These are phyloP conservation scores for Trichoderma brevicompactum DNA, from an alignment of 2,329 filamentous ascomycete species.

Conservation along the genomic window DNA sequence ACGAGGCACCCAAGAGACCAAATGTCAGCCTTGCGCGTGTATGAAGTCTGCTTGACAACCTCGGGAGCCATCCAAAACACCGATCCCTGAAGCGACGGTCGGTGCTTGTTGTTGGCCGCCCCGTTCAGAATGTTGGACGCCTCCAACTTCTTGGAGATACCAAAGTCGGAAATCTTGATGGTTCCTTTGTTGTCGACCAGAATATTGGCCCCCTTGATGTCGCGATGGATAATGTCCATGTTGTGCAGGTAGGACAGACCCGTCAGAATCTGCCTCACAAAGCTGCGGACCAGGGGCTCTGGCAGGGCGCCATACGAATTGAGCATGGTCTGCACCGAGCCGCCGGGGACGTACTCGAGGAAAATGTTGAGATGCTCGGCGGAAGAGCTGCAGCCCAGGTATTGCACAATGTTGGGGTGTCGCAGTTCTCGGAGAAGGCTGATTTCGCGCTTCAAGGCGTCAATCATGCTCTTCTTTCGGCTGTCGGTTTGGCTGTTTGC, in stretches of 20 bases:
- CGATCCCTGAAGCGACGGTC: constrained; percentile 87
- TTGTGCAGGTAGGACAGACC: constrained; percentile 93
- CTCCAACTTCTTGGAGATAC: constrained; percentile 97
- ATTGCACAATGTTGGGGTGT: constrained; percentile 97
- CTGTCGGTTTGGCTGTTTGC: constrained; percentile 81
- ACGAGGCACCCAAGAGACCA: constrained; percentile 97
- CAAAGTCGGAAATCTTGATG: constrained; percentile 99
- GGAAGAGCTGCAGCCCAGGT: constrained; percentile 92
- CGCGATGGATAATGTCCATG: constrained; percentile 94
- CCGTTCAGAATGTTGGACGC: constrained; percentile 80
- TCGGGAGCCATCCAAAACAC: constrained; percentile 99
- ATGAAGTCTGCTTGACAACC: constrained; percentile 96
- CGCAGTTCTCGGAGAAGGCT: constrained; percentile 90
- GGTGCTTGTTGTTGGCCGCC: constrained; percentile 68
- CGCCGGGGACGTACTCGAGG: constrained; percentile 96
- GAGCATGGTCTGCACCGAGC: constrained; percentile 97
- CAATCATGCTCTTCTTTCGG: constrained; percentile 97
- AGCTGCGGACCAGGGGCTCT: constrained; percentile 92
- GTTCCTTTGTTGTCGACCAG: constrained; percentile 98
- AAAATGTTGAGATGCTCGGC: constrained; percentile 97
- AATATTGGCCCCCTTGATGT: constrained; percentile 99
- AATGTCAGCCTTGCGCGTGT: constrained; percentile 97
- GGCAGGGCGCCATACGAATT: constrained; percentile 96
- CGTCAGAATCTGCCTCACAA: constrained; percentile 92
- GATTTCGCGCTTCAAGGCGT: constrained; percentile 95